phyloP scores from a whole-genome alignment of 495 filamentous ascomycete genomes.

The Xylaria longipes region DNA sequence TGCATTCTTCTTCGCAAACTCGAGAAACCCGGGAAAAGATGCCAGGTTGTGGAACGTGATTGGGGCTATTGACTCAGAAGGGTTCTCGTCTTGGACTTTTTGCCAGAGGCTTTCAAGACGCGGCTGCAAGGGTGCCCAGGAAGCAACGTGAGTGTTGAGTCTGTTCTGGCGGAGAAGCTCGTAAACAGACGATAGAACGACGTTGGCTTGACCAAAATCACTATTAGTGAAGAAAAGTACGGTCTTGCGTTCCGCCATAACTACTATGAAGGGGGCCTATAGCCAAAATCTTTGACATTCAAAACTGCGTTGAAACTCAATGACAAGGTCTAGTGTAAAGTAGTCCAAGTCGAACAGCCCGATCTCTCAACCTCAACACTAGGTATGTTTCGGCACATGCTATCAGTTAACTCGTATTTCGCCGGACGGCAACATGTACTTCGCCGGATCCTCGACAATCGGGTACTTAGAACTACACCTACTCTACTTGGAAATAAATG shows the following conservation, averaged over 20 bases:
- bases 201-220: background rate
- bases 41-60: background rate
- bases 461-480: background rate
- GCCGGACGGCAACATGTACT: background rate
- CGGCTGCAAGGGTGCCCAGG: background rate
- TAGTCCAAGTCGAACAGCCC: too few relatives aligned
- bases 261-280: background rate
- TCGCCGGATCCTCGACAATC: background rate
- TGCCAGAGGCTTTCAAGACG: background rate
- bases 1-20: constrained; percentile 5
- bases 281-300: background rate
- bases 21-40: constrained; percentile 5
- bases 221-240: background rate
- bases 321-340: background rate
- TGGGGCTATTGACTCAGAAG: background rate
- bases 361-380: too few relatives aligned
- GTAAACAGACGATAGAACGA: constrained; percentile 14
- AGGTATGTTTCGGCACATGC: background rate
- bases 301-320: background rate
- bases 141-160: constrained; percentile 1
- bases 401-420: background rate
- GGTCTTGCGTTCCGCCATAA: constrained; percentile 1
- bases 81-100: background rate
- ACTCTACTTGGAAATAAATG: background rate
- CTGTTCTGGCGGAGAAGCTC: constrained; percentile 17